phyloP scores from a whole-genome alignment of 179 eudicot species.

The Spergularia azorica region DNA sequence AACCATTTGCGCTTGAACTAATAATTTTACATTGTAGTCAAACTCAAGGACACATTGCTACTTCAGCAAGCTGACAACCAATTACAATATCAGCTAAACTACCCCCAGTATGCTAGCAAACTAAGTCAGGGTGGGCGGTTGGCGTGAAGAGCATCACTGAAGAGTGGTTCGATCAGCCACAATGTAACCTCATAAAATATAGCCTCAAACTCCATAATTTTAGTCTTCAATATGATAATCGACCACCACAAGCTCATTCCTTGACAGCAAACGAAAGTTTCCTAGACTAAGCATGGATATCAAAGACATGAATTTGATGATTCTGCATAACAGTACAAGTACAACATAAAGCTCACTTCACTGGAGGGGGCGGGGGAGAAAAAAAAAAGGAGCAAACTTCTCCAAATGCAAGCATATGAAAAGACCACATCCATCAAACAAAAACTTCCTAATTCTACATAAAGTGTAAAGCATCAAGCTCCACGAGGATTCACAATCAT shows the following conservation, averaged over 20 bases:
- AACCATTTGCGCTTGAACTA: not conserved
- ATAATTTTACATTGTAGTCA: not conserved
- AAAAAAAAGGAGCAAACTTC: not conserved
- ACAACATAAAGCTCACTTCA: not conserved
- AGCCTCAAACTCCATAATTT: no score
- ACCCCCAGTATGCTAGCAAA: no score
- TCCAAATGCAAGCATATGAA: not conserved
- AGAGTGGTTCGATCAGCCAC: no score
- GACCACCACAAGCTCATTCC: not conserved
- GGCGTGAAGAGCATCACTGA: no score
- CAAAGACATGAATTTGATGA: not conserved
- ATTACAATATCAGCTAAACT: no score
- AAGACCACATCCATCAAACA: not conserved
- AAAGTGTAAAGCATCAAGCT: not conserved
- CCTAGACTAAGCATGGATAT: not conserved
- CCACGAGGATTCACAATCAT: no score
- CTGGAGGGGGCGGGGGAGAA: no score
- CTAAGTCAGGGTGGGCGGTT: no score
- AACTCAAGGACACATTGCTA: not conserved
- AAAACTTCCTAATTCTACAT: not conserved
- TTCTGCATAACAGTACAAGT: not conserved
- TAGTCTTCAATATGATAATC: not conserved
- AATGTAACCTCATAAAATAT: no score
- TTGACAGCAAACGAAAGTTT: no score
- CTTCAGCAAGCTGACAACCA: no score